Conservation (phyloP, 179 eudicot genomes). For the Gypsophila paniculata region DNA sequence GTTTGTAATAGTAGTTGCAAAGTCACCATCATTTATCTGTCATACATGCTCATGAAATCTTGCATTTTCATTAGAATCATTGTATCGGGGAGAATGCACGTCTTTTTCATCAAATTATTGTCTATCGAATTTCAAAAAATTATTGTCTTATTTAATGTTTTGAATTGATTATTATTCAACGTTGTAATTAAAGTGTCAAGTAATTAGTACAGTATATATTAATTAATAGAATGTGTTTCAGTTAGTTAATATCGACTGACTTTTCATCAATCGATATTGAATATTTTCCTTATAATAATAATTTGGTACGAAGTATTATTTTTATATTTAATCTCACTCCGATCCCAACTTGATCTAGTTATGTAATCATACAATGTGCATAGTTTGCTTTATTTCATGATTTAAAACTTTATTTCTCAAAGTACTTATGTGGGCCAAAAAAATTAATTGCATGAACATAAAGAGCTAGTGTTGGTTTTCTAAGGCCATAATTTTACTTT, state of each 20-base stretch:
- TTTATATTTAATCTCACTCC: constrained; percentile 1
- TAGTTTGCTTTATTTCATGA: too few species aligned
- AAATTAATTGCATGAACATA: constrained; percentile 28
- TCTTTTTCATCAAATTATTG: constrained; percentile 17
- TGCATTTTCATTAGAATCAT: constrained; percentile 5
- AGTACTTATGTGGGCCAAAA: constrained; percentile 11
- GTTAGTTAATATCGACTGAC: not conserved
- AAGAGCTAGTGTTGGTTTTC: not conserved
- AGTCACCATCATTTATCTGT: constrained; percentile 41
- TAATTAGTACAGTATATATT: too few species aligned
- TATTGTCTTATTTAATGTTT: too few species aligned
- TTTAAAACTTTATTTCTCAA: not conserved
- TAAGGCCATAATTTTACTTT: not conserved
- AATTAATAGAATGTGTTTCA: too few species aligned
- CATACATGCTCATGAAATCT: constrained; percentile 12
- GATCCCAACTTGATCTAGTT: too few species aligned
- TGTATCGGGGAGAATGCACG: not conserved
- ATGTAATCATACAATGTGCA: too few species aligned
- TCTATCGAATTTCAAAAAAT: not conserved
- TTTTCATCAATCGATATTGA: too few species aligned
- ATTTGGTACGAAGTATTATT: too few species aligned
- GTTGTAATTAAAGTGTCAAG: too few species aligned
- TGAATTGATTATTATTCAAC: too few species aligned
- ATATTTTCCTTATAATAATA: too few species aligned
- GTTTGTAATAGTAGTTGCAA: constrained; percentile 40